A percentile compares a stretch with the other conserved stretches of the same genome.
These are phyloP conservation scores for Aspergillus clavatus DNA, from an alignment of 2,329 filamentous ascomycete genomes.

Conservation along the genomic window DNA sequence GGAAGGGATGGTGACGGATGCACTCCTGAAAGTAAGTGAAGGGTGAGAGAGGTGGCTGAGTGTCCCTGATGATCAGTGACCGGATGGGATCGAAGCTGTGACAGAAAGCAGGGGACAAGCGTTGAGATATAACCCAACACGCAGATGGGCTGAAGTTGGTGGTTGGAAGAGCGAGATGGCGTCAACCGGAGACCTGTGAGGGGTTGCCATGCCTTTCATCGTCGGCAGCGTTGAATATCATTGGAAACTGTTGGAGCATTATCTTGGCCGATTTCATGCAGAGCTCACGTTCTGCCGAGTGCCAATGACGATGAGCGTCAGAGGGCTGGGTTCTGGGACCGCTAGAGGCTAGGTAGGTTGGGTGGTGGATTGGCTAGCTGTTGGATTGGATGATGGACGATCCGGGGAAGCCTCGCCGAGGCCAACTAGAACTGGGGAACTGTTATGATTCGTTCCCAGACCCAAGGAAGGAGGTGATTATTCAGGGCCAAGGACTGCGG, in stretches of 20 bases:
- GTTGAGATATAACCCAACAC: not conserved
- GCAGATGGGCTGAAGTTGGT: not conserved
- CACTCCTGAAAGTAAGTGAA: not conserved
- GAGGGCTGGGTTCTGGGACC: conserved; percentile 1
- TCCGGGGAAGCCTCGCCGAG: not conserved
- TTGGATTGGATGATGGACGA: not conserved
- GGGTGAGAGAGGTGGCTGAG: not conserved
- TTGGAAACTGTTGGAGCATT: conserved; percentile 8
- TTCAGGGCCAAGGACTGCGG: not conserved
- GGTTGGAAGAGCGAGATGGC: not conserved
- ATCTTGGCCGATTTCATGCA: conserved; percentile 17
- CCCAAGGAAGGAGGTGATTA: not conserved
- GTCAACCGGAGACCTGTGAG: conserved; percentile 8
- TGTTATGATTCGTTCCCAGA: not conserved
- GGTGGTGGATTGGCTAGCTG: not conserved
- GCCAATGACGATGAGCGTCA: not conserved
- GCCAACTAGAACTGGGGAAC: not conserved
- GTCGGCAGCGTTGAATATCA: conserved; percentile 7
- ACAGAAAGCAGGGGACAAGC: not conserved
- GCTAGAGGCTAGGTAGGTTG: conserved; percentile 17
- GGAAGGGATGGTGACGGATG: not conserved
- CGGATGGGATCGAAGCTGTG: not conserved
- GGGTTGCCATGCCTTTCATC: conserved; percentile 10
- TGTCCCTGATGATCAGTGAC: not conserved
- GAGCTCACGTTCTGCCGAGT: conserved; percentile 1